phyloP scores from a whole-genome alignment of 805 yeast genomes.

The baker's yeast (Saccharomyces cerevisiae) region DNA sequence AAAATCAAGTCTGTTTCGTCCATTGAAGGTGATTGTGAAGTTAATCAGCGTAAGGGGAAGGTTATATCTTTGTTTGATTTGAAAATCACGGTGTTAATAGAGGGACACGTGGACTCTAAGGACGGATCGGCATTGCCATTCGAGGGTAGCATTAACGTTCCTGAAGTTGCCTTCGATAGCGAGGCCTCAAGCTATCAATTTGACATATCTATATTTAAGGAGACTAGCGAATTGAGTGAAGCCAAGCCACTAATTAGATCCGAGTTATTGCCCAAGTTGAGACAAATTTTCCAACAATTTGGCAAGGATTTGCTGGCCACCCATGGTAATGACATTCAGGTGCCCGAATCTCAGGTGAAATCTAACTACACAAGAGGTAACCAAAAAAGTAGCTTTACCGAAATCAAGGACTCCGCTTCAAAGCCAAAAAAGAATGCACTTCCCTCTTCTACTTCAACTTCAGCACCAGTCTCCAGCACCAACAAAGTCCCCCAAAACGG shows the following conservation, averaged over 20 bases:
- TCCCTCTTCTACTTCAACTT: conserved; percentile 3
- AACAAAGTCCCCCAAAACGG: conserved; percentile 4
- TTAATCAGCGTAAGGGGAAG: conserved; percentile 93
- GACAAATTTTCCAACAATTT: conserved; percentile 51
- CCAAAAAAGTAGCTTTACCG: conserved; percentile 30
- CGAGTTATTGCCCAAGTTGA: conserved; percentile 60
- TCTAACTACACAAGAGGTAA: conserved; percentile 48
- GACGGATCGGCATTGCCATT: conserved; percentile 29
- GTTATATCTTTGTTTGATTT: conserved; percentile 87
- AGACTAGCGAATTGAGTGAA: conserved; percentile 41
- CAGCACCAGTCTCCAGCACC: conserved; percentile 8
- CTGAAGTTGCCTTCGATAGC: conserved; percentile 91
- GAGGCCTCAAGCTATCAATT: conserved; percentile 81
- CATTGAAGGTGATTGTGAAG: conserved; percentile 93
- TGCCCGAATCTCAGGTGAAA: conserved; percentile 55
- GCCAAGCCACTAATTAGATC: conserved; percentile 47
- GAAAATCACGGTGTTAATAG: conserved; percentile 51
- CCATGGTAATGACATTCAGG: conserved; percentile 84
- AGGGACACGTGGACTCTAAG: conserved; percentile 37
- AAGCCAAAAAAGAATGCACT: conserved; percentile 5
- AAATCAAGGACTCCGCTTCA: conserved; percentile 6
- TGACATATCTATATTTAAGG: conserved; percentile 55
- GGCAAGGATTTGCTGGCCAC: conserved; percentile 67
- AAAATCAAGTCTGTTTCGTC: conserved; percentile 32
- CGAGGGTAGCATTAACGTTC: conserved; percentile 70